Conservation (phyloP, 768 basidiomycete genomes). For the Collybia sordida region DNA sequence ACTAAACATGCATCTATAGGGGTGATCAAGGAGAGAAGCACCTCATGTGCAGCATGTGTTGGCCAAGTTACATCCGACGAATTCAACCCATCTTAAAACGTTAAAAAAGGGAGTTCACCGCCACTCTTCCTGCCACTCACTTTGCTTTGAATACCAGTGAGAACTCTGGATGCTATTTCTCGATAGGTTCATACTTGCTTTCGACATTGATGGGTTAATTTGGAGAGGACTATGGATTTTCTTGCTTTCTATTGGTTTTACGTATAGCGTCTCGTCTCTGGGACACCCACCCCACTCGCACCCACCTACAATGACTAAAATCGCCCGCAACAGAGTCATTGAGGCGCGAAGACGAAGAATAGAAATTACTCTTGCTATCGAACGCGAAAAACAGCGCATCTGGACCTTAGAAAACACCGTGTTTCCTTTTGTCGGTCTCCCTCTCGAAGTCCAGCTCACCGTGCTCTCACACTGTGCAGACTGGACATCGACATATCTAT, state of each 20-base stretch:
- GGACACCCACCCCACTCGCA: neutral
- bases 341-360: slow-evolving; percentile 17
- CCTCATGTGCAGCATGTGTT: too few relatives aligned
- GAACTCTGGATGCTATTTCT: too few relatives aligned
- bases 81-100: too few relatives aligned
- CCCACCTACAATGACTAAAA: neutral
- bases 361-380: slow-evolving; percentile 15
- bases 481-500: slow-evolving; percentile 26
- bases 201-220: neutral
- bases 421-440: slow-evolving; percentile 29
- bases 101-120: neutral
- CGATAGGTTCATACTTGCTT: neutral
- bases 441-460: slow-evolving; percentile 28
- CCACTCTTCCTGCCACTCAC: too few relatives aligned
- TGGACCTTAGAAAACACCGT: slow-evolving; percentile 14
- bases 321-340: slow-evolving; percentile 15
- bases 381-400: slow-evolving; percentile 19
- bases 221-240: neutral
- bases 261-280: neutral
- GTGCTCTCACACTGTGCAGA: slow-evolving; percentile 29
- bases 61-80: too few relatives aligned
- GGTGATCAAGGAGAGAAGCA: too few relatives aligned
- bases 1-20: neutral
- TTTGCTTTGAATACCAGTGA: too few relatives aligned
- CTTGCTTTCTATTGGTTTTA: neutral